Percentiles rank a stretch among this genome's conserved stretches.
phyloP scores from a whole-genome alignment of 1,284 basidiomycete species.

The Cryptococcus deneoformans region DNA sequence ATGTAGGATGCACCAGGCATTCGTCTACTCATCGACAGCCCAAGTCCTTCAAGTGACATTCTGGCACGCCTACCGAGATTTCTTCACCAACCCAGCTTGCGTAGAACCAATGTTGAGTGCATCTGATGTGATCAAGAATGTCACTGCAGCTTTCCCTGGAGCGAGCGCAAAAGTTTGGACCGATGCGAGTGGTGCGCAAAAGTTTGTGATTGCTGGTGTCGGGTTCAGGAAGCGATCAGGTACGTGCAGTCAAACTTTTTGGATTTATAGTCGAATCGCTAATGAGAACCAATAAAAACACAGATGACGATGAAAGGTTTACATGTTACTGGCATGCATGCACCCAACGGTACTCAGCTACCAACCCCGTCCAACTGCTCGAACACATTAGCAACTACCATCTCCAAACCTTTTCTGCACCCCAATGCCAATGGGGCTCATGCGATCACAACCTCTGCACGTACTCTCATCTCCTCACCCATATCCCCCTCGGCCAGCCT shows the following conservation, averaged over 20 bases:
- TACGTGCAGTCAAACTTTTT: conserved; percentile 12
- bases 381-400: conserved; percentile 31
- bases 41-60: conserved; percentile 47
- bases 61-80: conserved; percentile 48
- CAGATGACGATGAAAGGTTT: conserved; percentile 38
- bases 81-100: conserved; percentile 37
- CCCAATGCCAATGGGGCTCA: conserved; percentile 35
- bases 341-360: conserved; percentile 7
- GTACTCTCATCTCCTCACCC: conserved; percentile 39
- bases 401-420: conserved; percentile 9
- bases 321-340: conserved; percentile 38
- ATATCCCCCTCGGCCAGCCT: conserved; percentile 22
- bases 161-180: conserved; percentile 37
- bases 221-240: conserved; percentile 38
- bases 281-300: conserved; percentile 2
- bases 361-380: conserved; percentile 25
- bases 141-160: conserved; percentile 44
- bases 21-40: conserved; percentile 39
- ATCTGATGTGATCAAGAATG: conserved; percentile 48
- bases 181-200: conserved; percentile 33
- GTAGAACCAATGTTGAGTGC: conserved; percentile 41
- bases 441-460: conserved; percentile 33
- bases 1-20: conserved; percentile 48
- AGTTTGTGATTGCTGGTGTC: conserved; percentile 46
- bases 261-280: too few relatives aligned